A percentile compares a stretch with the other conserved stretches of the same genome.
These are phyloP conservation scores for Senecio squalidus DNA, from an alignment of 140 eudicot species.

Conservation along the genomic window DNA sequence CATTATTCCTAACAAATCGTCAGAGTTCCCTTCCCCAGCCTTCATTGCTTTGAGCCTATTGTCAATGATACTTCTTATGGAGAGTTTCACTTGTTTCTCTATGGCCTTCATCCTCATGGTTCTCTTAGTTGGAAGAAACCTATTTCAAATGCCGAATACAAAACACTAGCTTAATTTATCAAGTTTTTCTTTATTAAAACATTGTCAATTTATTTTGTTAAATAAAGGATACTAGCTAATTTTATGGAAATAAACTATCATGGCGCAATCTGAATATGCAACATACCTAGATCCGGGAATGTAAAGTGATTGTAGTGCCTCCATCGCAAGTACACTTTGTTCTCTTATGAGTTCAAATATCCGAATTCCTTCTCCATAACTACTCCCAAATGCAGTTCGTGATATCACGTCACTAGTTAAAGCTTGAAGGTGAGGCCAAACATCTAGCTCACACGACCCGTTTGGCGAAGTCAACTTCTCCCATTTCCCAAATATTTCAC, in stretches of 20 bases:
- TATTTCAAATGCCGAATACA: neutral
- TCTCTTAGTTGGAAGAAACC: conserved; percentile 31
- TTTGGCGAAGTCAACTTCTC: neutral
- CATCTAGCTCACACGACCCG: conserved; percentile 32
- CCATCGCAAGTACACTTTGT: conserved; percentile 20
- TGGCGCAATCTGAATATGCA: neutral
- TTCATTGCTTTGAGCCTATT: conserved; percentile 27
- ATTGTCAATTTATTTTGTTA: too few species aligned
- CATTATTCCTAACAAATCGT: conserved; percentile 32
- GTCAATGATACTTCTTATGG: conserved; percentile 20
- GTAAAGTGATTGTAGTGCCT: conserved; percentile 20
- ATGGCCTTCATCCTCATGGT: conserved; percentile 26
- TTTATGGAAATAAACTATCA: too few species aligned
- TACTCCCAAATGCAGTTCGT: conserved; percentile 39
- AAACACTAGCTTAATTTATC: neutral
- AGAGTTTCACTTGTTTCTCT: conserved; percentile 8
- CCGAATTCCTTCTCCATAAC: conserved; percentile 27
- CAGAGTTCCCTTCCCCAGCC: conserved; percentile 8
- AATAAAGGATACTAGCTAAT: too few species aligned
- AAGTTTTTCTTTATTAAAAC: neutral
- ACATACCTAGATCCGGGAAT: conserved; percentile 35
- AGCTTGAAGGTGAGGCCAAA: conserved; percentile 36
- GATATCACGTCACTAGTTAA: conserved; percentile 32
- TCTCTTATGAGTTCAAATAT: conserved; percentile 31
- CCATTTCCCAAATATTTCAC: conserved; percentile 7